Base-by-base conservation (phyloP, 2,329 filamentous ascomycete species). In the Verticillium isaacii region DNA sequence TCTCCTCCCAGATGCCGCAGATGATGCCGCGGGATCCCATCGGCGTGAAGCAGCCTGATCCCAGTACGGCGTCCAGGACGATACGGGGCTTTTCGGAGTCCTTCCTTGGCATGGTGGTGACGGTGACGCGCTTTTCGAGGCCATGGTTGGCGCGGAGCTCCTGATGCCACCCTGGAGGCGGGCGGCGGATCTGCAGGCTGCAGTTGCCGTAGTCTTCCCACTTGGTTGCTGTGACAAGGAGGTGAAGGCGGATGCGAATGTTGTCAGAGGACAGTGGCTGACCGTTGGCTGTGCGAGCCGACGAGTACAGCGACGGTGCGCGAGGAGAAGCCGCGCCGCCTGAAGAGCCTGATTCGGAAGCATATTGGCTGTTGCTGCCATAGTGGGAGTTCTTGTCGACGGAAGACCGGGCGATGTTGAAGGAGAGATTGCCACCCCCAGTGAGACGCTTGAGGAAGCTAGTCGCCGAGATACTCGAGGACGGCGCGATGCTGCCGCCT, bases 141-240 rank as follows among this genome's bases (percentile, higher is more conserved):
- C 88, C 87, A 67, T 88, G 83, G 64, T 87, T 80, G 65, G 84
- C 84, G 50, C 81, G 78, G 60, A 86, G 80, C 62, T 82, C 85
- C 75, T 84, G 85, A 52, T 79, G 79, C 73, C 83, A 84, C 7
- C 85, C 85, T 39, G 77, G 84, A 59, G 82, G 89, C n/a, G 92
- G 90, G 19, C 87, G 85, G 72, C 93, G 87, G 69, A 99, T 92
- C 17, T 90, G 92, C 63, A 99, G 79, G 41, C 87, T 83, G 63
- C 93, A 96, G 68, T 91, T 88, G 66, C 95, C 94, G 78, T 93
- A 88, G 72, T 98, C 93, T 64, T 92, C 88, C 95, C 95, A 99
- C 72, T 94, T 94, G 58, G 87, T 87, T 14, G 86, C 81, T 1
- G 85, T 81, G 63, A 93, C 89, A 58, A 94, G 88, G 57, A 91